Percentiles rank a stretch among this genome's conserved stretches.
Evolutionary conservation across 345 rosid genomes (phyloP).

Genomic region (Linum lewisii): DNA sequence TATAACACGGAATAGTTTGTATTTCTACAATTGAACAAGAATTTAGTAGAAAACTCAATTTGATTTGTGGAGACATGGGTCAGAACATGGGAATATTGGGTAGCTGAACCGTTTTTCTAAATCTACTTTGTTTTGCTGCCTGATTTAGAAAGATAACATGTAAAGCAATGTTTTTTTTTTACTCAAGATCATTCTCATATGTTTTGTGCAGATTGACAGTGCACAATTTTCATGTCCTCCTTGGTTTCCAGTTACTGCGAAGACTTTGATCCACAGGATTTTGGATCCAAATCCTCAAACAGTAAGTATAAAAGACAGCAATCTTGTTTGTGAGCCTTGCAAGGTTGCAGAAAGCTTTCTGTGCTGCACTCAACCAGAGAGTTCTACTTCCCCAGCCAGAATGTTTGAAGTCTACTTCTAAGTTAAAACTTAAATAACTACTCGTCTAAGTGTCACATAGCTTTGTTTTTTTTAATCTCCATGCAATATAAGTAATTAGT

Average conservation of each 20-base stretch:
- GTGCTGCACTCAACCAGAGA: no score
- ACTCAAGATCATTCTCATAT: background rate
- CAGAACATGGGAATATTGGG: background rate
- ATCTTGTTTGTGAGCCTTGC: background rate
- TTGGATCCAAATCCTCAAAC: conserved; percentile 86
- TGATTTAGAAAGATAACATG: background rate
- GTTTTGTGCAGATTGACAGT: conserved; percentile 53
- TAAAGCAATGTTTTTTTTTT: background rate
- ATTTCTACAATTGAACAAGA: no score
- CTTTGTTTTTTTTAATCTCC: background rate
- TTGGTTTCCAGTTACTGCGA: conserved; percentile 84
- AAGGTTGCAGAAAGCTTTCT: background rate
- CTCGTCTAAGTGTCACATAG: no score
- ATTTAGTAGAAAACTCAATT: no score
- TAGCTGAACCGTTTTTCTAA: background rate
- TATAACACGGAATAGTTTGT: no score
- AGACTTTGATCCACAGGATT: conserved; percentile 64
- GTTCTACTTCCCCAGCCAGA: no score
- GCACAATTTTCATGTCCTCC: conserved; percentile 87
- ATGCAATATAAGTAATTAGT: no score
- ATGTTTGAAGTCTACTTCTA: no score
- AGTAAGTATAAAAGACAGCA: conserved; percentile 37
- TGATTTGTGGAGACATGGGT: no score
- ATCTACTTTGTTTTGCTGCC: background rate
- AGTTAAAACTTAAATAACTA: no score